Percentiles rank a stretch among this genome's conserved stretches.
Evolutionary conservation across 176 grass and related monocot species (phyloP).

Genomic region (Elymus sibiricus): DNA sequence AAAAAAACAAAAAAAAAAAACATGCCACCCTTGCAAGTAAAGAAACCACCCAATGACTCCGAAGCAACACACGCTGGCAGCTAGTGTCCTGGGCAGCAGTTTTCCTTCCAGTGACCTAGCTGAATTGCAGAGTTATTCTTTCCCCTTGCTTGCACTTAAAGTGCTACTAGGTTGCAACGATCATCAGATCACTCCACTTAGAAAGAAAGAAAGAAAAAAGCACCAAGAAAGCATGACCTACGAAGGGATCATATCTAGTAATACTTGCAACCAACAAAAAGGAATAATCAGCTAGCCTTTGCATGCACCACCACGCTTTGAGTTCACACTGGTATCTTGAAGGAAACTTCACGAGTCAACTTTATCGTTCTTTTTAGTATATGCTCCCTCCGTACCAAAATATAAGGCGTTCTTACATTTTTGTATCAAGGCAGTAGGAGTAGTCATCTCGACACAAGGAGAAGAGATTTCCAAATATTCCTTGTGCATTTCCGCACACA

Average conservation of each 20-base stretch:
- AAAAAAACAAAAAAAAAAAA: background rate
- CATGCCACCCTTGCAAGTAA: slow-evolving; percentile 13
- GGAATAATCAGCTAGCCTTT: background rate
- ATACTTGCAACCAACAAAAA: background rate
- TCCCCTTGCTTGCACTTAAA: slow-evolving; percentile 41
- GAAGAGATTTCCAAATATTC: slow-evolving; percentile 21
- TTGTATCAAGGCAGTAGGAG: no score
- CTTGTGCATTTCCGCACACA: slow-evolving; percentile 30
- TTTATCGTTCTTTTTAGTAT: background rate
- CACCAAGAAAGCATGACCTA: slow-evolving; percentile 5
- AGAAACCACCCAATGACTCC: background rate
- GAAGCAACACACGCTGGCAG: slow-evolving; percentile 5
- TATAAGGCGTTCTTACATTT: no score
- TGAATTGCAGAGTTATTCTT: slow-evolving; percentile 24
- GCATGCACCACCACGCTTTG: background rate
- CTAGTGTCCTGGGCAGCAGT: slow-evolving; percentile 8
- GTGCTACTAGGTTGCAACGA: slow-evolving; percentile 7
- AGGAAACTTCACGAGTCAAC: slow-evolving; percentile 19
- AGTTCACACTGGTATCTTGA: slow-evolving; percentile 15
- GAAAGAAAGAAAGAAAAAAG: background rate
- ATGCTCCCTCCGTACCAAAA: no score
- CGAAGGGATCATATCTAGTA: slow-evolving; percentile 28
- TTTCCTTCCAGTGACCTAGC: slow-evolving; percentile 40
- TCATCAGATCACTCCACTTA: slow-evolving; percentile 12
- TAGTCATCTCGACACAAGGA: background rate